These are phyloP conservation scores for Sonneratia caseolaris DNA, from an alignment of 345 rosid genomes.

Conservation along the genomic window DNA sequence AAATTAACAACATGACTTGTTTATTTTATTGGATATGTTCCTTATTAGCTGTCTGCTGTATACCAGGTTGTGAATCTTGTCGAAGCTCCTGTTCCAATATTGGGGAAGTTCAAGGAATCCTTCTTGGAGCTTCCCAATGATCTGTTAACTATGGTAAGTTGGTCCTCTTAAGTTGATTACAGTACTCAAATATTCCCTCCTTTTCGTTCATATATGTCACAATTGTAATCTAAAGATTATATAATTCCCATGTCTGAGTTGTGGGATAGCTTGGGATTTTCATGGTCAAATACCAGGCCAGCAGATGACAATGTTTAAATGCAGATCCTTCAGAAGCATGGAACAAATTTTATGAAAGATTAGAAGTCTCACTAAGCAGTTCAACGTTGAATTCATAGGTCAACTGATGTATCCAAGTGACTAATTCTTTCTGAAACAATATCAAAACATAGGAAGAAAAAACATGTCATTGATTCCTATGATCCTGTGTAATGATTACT, in stretches of 20 bases:
- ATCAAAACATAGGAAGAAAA: background rate
- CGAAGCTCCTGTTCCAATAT: constrained; percentile 81
- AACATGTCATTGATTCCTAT: background rate
- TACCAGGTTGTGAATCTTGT: constrained; percentile 86
- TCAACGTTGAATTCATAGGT: background rate
- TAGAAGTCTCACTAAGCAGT: background rate
- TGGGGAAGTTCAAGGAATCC: constrained; percentile 74
- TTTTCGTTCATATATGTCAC: background rate
- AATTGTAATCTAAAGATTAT: background rate
- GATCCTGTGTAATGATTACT: background rate
- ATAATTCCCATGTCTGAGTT: background rate
- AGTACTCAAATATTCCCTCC: background rate
- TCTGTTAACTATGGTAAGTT: constrained; percentile 70
- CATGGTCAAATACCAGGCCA: too few relatives aligned
- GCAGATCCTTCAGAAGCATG: background rate
- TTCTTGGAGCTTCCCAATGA: constrained; percentile 91
- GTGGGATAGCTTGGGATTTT: too few relatives aligned
- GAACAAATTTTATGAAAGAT: background rate
- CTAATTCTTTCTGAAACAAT: background rate
- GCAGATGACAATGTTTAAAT: background rate
- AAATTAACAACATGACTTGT: constrained; percentile 3
- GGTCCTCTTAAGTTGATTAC: background rate
- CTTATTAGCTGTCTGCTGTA: background rate
- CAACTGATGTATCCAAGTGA: background rate
- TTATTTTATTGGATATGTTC: constrained; percentile 8